phyloP scores from a whole-genome alignment of 805 yeast species.

The Wickerhamomyces kurtzmanii region DNA sequence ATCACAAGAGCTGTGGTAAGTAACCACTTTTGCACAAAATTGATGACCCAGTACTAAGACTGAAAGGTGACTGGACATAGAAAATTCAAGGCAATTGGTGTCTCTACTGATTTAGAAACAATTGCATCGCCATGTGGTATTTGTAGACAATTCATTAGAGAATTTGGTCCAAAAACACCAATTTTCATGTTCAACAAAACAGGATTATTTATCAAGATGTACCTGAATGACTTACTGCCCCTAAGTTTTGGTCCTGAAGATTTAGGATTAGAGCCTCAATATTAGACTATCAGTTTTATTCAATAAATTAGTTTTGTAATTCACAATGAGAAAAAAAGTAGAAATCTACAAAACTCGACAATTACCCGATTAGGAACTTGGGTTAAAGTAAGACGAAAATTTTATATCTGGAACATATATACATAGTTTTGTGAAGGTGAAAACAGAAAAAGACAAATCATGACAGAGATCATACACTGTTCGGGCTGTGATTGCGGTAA shows the following conservation, averaged over 20 bases:
- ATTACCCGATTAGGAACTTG: no score
- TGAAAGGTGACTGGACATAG: constrained; percentile 30
- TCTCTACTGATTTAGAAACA: constrained; percentile 45
- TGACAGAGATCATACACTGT: no score
- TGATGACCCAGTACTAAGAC: constrained; percentile 17
- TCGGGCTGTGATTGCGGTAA: constrained; percentile 87
- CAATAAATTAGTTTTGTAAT: background rate
- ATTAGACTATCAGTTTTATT: no score
- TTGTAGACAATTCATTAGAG: constrained; percentile 84
- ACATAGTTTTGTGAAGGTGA: no score
- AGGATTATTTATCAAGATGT: constrained; percentile 36
- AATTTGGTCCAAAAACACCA: constrained; percentile 53
- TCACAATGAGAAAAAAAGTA: background rate
- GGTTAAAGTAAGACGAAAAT: no score
- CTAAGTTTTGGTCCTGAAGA: constrained; percentile 81
- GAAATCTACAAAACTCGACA: no score
- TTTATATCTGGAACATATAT: no score
- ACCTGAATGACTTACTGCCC: constrained; percentile 64
- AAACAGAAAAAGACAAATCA: no score
- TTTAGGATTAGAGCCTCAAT: no score
- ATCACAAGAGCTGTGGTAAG: constrained; percentile 42
- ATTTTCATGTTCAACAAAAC: constrained; percentile 59
- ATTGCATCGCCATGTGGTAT: constrained; percentile 88
- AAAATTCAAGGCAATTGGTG: constrained; percentile 50
- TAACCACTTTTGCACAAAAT: constrained; percentile 9